Evolutionary conservation across 2,329 filamentous ascomycete genomes (phyloP).

Genomic region (Alternaria dauci): DNA sequence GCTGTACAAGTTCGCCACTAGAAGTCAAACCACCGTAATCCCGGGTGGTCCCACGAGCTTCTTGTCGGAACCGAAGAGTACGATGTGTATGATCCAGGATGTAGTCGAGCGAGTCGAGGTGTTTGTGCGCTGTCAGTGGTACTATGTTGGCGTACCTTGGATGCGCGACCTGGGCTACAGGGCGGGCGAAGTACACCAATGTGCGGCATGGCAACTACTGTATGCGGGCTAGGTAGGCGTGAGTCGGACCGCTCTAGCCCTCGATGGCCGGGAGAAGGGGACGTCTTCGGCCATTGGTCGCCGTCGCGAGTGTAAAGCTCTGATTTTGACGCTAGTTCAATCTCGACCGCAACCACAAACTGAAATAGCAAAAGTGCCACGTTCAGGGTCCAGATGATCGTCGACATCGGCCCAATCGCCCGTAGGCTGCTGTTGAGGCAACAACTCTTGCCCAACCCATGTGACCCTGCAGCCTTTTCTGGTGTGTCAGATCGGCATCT

Average conservation of each 20-base stretch:
- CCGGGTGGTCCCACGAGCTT: not conserved
- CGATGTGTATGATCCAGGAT: not conserved
- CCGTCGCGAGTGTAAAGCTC: slow-evolving; percentile 7
- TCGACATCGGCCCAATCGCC: not conserved
- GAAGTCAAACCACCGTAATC: slow-evolving; percentile 1
- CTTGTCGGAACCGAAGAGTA: not conserved
- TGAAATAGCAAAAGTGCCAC: not conserved
- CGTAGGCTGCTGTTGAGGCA: not conserved
- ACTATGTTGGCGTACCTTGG: slow-evolving; percentile 3
- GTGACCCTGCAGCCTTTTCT: not conserved
- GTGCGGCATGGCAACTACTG: slow-evolving; percentile 7
- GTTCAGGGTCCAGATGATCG: not conserved
- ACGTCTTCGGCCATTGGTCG: slow-evolving; percentile 7
- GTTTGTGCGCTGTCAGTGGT: slow-evolving; percentile 5
- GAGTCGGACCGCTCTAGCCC: slow-evolving; percentile 5
- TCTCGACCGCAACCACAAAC: slow-evolving; percentile 9
- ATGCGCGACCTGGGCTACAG: not conserved
- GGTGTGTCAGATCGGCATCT: not conserved
- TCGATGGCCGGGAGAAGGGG: slow-evolving; percentile 4
- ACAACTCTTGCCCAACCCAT: not conserved
- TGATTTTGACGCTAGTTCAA: slow-evolving; percentile 12
- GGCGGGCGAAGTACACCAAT: slow-evolving; percentile 1
- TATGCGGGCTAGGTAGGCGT: not conserved
- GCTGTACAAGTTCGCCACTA: slow-evolving; percentile 1
- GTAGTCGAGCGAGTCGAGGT: not conserved